phyloP scores from a whole-genome alignment of 306 rosid species.

The Corylus avellana region DNA sequence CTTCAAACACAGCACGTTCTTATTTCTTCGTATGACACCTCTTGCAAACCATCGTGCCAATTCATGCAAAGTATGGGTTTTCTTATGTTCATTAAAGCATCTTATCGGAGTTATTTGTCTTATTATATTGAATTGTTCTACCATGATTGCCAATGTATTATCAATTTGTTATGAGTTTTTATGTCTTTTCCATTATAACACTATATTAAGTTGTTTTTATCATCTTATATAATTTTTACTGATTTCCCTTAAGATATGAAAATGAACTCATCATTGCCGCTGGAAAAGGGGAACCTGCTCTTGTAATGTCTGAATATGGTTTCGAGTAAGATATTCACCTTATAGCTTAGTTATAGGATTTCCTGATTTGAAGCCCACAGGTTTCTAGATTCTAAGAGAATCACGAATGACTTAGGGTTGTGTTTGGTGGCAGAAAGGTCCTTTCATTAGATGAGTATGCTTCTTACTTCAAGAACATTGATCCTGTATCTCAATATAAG shows the following conservation, averaged over 20 bases:
- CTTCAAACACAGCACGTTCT: too few species aligned
- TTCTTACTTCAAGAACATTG: conserved; percentile 30
- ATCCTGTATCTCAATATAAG: conserved; percentile 37
- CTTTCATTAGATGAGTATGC: conserved; percentile 39
- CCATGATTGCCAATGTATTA: not conserved
- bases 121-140: not conserved
- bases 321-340: conserved; percentile 26
- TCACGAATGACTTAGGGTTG: not conserved
- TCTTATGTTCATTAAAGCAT: not conserved
- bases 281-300: conserved; percentile 38
- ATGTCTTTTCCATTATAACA: not conserved
- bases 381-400: conserved; percentile 12
- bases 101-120: not conserved
- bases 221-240: not conserved
- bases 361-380: not conserved
- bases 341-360: not conserved
- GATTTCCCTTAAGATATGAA: conserved; percentile 27
- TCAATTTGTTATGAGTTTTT: not conserved
- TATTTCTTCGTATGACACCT: too few species aligned
- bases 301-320: conserved; percentile 40
- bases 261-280: conserved; percentile 35
- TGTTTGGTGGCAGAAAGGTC: conserved; percentile 35
- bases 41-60: too few species aligned
- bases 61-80: not conserved
- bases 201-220: not conserved